Base-by-base conservation (phyloP, 2,329 filamentous ascomycete species). In the Saccharata proteae region DNA sequence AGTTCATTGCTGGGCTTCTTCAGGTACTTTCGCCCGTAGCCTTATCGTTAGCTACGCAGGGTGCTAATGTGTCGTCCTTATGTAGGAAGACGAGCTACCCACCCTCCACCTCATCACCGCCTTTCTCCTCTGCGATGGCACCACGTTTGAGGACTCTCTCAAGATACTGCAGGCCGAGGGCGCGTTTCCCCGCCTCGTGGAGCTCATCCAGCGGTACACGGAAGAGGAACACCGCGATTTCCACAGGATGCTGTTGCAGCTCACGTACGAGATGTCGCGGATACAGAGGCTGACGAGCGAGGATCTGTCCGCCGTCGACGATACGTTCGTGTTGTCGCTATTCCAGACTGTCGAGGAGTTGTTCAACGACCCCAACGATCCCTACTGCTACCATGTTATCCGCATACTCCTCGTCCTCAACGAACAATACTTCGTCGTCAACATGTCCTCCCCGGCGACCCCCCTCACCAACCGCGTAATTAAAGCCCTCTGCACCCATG, bases 211-310 rank as follows among this genome's bases (percentile, higher is more conserved):
- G 47, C 67, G 63, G 25, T 69, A 70, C 39, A 68, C 67, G 30
- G 54, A 59, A 41, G 69, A 77, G 22, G 64, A 74, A 26, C 79
- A 86, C 48, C 67, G 72, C 15, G 68, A 73, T 31, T 64, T 96
- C 38, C 83, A 94, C 58, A 74, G 80, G 20, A 61, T 90, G 39
- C 64, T 96, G 31, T 66, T 98, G 46, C 81, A 94, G 55, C 62
- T 98, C 35, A 69, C 94, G 51, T 98, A 93, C 58, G 90, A 96
- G 62, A 94, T 94, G 80, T 86, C 84, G 26, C 73, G 92, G 38
- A 84, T 96, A 52, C 85, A 96, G 56, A 72, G 77, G 40, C 61
- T 98, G 37, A 77, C 71, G 33, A 61, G 69, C 38, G 74, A 83
- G 42, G 88, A 98, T 51, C 59, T 98, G 41, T 69, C 62, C 36